Conservation (phyloP, 768 basidiomycete species). For the Fomitopsis serialis region DNA sequence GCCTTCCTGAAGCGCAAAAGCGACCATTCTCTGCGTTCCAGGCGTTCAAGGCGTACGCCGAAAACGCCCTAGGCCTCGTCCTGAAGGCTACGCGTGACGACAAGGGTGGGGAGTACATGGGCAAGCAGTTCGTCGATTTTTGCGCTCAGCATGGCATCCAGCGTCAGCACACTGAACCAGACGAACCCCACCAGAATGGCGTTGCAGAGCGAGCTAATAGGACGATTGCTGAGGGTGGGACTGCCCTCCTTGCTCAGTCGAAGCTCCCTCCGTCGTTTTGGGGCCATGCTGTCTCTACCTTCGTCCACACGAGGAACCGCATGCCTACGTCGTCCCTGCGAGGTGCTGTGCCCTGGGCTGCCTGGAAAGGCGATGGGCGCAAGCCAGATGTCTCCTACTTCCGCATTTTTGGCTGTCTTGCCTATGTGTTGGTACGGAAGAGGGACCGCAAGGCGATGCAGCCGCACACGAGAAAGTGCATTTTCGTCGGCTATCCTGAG, state of each 20-base stretch:
- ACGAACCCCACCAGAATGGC: conserved; percentile 16
- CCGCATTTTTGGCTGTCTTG: conserved; percentile 32
- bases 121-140: conserved; percentile 12
- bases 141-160: conserved; percentile 14
- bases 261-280: conserved; percentile 6
- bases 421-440: conserved; percentile 33
- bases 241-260: conserved; percentile 3
- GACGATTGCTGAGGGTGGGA: conserved; percentile 4
- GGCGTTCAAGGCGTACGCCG: conserved; percentile 24
- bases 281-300: conserved; percentile 2
- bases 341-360: not conserved
- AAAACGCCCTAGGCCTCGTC: conserved; percentile 17
- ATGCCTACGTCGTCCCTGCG: conserved; percentile 1
- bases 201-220: conserved; percentile 13
- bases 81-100: conserved; percentile 19
- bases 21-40: conserved; percentile 22
- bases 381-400: conserved; percentile 28
- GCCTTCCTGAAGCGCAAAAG: conserved; percentile 17
- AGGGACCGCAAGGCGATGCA: conserved; percentile 25
- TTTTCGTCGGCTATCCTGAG: conserved; percentile 19
- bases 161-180: conserved; percentile 12
- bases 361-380: not conserved
- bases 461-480: conserved; percentile 25
- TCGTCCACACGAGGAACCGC: conserved; percentile 3
- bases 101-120: conserved; percentile 25